These are phyloP conservation scores for Fusarium acutatum DNA, from an alignment of 2,329 filamentous ascomycete genomes.

Conservation along the genomic window DNA sequence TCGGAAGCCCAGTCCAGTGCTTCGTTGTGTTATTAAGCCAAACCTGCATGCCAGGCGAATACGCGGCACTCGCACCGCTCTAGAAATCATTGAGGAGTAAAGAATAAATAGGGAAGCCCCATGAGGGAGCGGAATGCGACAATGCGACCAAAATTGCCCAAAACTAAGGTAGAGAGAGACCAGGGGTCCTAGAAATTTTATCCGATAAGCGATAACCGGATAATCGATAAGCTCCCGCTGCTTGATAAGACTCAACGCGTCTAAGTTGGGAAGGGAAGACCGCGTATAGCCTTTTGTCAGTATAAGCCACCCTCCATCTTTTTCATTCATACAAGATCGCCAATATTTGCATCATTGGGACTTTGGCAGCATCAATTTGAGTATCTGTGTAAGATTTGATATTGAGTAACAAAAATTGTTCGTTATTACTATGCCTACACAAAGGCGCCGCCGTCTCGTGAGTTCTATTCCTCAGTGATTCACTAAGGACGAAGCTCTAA, in stretches of 20 bases:
- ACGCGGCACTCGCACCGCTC: constrained; percentile 44
- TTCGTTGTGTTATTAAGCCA: constrained; percentile 42
- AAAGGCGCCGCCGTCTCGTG: constrained; percentile 48
- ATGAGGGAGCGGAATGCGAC: constrained; percentile 15
- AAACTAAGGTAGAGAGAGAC: neutral
- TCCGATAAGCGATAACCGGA: constrained; percentile 40
- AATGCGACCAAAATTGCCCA: constrained; percentile 4
- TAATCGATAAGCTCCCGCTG: constrained; percentile 26
- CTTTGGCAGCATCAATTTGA: neutral
- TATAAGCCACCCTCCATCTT: constrained; percentile 10
- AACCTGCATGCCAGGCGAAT: constrained; percentile 48
- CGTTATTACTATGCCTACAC: constrained; percentile 43
- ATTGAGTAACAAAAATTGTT: neutral
- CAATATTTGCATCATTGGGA: neutral
- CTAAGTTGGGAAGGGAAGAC: neutral
- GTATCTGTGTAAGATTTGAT: neutral
- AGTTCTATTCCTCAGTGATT: constrained; percentile 20
- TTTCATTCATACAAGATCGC: neutral
- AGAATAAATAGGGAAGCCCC: constrained; percentile 8
- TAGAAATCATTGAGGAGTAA: constrained; percentile 47
- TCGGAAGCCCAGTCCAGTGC: constrained; percentile 11
- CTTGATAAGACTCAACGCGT: constrained; percentile 25
- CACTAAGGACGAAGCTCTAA: constrained; percentile 19
- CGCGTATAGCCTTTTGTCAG: constrained; percentile 23
- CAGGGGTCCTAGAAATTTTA: constrained; percentile 35